A percentile compares a stretch with the other conserved stretches of the same genome.
Conservation (phyloP, 2,329 filamentous ascomycete genomes). For the Tolypocladium tropicale region DNA sequence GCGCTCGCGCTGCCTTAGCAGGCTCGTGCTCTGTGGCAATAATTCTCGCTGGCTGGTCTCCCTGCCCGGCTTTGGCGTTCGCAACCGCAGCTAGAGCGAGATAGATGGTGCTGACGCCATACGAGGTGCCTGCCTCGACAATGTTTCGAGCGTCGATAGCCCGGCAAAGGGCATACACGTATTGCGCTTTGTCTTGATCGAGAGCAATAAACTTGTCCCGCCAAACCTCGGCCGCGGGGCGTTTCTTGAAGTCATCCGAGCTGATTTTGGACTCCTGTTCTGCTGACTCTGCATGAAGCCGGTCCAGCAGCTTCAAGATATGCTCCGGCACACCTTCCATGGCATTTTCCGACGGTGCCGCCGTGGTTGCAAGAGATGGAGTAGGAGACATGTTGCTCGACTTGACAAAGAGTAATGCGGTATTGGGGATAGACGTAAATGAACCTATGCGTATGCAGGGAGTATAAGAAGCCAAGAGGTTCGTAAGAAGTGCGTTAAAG, state of each 20-base stretch:
- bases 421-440: not conserved
- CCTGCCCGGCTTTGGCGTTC: constrained; percentile 27
- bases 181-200: constrained; percentile 46
- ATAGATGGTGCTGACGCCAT: constrained; percentile 54
- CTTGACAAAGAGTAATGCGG: not conserved
- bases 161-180: constrained; percentile 44
- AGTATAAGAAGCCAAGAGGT: no score
- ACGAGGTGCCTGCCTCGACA: constrained; percentile 53
- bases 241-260: not conserved
- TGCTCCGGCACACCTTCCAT: constrained; percentile 3
- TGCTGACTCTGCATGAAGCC: constrained; percentile 6
- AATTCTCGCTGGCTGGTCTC: constrained; percentile 23
- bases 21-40: constrained; percentile 52
- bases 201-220: constrained; percentile 50
- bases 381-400: not conserved
- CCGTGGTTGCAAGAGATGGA: not conserved
- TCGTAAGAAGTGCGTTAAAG: not conserved
- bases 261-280: constrained; percentile 5
- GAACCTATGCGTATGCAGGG: not conserved
- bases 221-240: constrained; percentile 24
- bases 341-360: not conserved
- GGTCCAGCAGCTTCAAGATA: constrained; percentile 5
- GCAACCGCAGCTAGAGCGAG: constrained; percentile 46
- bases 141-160: constrained; percentile 38
- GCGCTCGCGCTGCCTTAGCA: constrained; percentile 39